These are phyloP conservation scores for Pythium myriotylum DNA, from an alignment of 352 stramenopile genomes.

Conservation along the genomic window DNA sequence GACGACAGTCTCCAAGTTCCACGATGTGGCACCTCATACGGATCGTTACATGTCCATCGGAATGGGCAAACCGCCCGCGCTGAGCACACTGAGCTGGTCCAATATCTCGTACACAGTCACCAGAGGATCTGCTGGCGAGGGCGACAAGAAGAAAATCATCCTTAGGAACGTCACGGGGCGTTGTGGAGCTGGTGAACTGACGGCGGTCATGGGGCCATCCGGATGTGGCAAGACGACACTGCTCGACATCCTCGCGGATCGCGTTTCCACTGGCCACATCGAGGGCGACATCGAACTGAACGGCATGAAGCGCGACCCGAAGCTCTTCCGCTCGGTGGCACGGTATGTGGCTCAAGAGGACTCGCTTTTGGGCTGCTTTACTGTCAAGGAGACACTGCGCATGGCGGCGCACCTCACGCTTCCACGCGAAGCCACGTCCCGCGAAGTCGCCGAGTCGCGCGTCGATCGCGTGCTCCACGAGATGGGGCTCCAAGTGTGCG, in stretches of 20 bases:
- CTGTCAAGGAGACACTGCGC: slow-evolving; percentile 58
- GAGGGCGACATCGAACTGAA: slow-evolving; percentile 48
- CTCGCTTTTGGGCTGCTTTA: slow-evolving; percentile 62
- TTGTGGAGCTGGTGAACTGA: slow-evolving; percentile 37
- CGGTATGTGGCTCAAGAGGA: slow-evolving; percentile 49
- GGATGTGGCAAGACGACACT: slow-evolving; percentile 43
- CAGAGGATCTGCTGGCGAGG: slow-evolving; percentile 1
- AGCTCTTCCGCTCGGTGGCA: slow-evolving; percentile 25
- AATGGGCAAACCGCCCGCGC: slow-evolving; percentile 24
- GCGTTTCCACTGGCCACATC: slow-evolving; percentile 45
- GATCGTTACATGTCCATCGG: not conserved
- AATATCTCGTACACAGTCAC: slow-evolving; percentile 29
- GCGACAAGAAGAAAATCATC: slow-evolving; percentile 22
- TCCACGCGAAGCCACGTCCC: slow-evolving; percentile 28
- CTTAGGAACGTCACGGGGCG: slow-evolving; percentile 39
- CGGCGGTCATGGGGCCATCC: slow-evolving; percentile 43
- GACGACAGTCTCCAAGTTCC: too few species aligned
- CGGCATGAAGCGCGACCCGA: slow-evolving; percentile 24
- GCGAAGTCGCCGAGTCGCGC: slow-evolving; percentile 27
- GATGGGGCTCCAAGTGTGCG: slow-evolving; percentile 50
- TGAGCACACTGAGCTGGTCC: slow-evolving; percentile 25
- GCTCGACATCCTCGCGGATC: slow-evolving; percentile 54
- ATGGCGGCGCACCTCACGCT: slow-evolving; percentile 69
- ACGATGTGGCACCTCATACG: not conserved
- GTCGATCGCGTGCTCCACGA: slow-evolving; percentile 54